Evolutionary conservation across 1,139 yeast species (phyloP), one percentile per base, ranked within the genome.

Genomic region (Citeromyces siamensis): DNA sequence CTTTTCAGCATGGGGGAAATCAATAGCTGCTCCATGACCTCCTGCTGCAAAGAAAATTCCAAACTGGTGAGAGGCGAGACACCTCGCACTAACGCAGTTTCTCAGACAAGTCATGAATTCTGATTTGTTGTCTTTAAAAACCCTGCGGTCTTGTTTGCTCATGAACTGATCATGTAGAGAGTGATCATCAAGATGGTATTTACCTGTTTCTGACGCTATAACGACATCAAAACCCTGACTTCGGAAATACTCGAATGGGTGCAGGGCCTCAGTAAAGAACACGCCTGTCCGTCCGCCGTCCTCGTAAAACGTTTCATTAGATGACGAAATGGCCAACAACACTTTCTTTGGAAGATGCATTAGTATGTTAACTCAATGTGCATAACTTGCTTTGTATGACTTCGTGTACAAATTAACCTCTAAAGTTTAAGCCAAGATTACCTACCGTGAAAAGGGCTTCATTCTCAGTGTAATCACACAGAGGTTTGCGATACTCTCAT

Each of bases 21-120:
- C 83, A 45, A 63, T 69, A 35, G 67, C 48, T n/a, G 78, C 59
- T 18, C 70, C 83, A 46, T 76, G 84, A 28, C 83, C 83, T 38
- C 74, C 84, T 38, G 79, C 69, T 36, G 76, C 79, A 47, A 61
- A 75, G 51, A 75, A 64, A 40, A 72, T 60, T 33, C 60, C 60
- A 51, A 63, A 75, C 10, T 32, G 20, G 8, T 32, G 31, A 8
- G 75, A 55, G 38, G 64, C 51, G 34, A 71, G 51, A 19, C 67
- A 71, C 13, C 60, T 46, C 9, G 74, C 63, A 43, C 62, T 61
- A 51, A 64, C 64, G 44, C 64, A 49, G 8, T 53, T 44, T 33
- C 53, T 50, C 39, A 65, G 39, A 16, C 56, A 59, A 21, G 51
- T 42, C 45, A 56, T 58, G 52, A 66, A 64, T 4, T 57, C 64